These are phyloP conservation scores for Scortechinia acanthostroma DNA, from an alignment of 2,329 filamentous ascomycete genomes.

Conservation along the genomic window DNA sequence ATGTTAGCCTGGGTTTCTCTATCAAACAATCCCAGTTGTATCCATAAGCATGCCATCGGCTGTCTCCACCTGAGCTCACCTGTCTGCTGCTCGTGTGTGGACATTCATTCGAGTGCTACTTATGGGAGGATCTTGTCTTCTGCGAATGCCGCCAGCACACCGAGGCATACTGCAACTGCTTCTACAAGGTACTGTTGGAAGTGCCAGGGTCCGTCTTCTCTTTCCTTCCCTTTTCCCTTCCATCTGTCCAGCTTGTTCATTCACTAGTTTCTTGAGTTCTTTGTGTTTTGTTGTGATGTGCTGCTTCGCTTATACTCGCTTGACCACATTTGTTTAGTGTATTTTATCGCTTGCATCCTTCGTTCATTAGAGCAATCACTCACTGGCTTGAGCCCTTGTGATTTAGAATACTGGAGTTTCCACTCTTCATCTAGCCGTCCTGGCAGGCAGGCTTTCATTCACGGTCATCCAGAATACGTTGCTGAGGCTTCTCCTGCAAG, in stretches of 20 bases:
- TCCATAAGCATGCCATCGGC: constrained; percentile 11
- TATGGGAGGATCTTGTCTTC: neutral
- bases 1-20: no score
- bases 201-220: constrained; percentile 8
- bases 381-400: constrained; percentile 5
- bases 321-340: no score
- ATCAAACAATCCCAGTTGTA: no score
- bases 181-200: constrained; percentile 8
- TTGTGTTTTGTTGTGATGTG: no score
- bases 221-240: constrained; percentile 5
- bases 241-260: constrained; percentile 4
- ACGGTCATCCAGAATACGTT: neutral
- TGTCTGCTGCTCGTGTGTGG: constrained; percentile 7
- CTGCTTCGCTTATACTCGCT: no score
- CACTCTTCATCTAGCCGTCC: neutral
- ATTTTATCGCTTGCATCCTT: no score
- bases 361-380: no score
- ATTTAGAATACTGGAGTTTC: constrained; percentile 8
- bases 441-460: neutral
- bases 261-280: no score
- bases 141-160: neutral
- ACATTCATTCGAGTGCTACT: constrained; percentile 3
- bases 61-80: constrained; percentile 7
- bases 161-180: constrained; percentile 2
- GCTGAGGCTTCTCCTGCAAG: neutral